Evolutionary conservation across 2,329 filamentous ascomycete genomes (phyloP).

Genomic region (Fusarium falciforme): DNA sequence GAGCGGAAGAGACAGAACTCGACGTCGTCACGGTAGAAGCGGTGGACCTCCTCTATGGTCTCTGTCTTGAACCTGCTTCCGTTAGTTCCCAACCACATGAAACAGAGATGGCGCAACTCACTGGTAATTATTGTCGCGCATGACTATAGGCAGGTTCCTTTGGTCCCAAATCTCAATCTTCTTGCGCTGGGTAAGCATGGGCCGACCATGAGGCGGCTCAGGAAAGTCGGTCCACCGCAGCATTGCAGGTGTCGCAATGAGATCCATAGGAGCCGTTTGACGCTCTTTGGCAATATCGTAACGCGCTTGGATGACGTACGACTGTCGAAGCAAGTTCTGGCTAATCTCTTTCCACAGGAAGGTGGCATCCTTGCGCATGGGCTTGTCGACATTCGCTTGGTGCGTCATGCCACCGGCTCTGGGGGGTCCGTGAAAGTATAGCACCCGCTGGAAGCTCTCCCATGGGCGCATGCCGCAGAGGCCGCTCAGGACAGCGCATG

Average conservation of each 20-base stretch:
- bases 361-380: conserved; percentile 51
- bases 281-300: conserved; percentile 63
- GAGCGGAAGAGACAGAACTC: conserved; percentile 65
- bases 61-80: conserved; percentile 62
- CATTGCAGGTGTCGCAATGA: conserved; percentile 58
- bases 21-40: conserved; percentile 64
- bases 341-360: conserved; percentile 65
- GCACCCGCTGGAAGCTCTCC: conserved; percentile 61
- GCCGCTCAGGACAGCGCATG: conserved; percentile 66
- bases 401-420: conserved; percentile 60
- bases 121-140: conserved; percentile 66
- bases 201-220: conserved; percentile 63
- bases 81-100: not conserved
- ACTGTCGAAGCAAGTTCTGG: conserved; percentile 65
- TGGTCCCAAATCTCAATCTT: conserved; percentile 68
- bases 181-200: conserved; percentile 63
- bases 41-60: conserved; percentile 63
- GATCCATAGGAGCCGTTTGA: conserved; percentile 54
- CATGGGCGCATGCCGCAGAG: conserved; percentile 67
- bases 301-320: conserved; percentile 66
- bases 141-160: conserved; percentile 58
- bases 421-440: conserved; percentile 64
- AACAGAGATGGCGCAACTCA: conserved; percentile 45
- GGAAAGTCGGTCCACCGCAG: conserved; percentile 71
- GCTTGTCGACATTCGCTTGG: conserved; percentile 52